Evolutionary conservation across 805 yeast genomes (phyloP).

Genomic region (Myxozyma geophila): DNA sequence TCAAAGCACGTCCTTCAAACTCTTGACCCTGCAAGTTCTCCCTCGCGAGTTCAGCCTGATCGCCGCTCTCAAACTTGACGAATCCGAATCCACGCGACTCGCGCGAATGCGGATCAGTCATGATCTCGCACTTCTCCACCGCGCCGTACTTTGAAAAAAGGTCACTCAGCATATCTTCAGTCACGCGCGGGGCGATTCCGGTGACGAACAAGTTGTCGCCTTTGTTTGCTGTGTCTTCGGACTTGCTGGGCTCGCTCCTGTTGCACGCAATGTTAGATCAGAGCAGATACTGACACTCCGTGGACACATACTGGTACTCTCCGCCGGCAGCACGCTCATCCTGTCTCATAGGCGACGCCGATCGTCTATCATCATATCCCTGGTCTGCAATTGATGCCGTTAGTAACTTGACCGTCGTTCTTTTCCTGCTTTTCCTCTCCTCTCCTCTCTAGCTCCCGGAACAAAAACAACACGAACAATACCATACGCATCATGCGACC

Average conservation of each 20-base stretch:
- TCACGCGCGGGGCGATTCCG: constrained; percentile 44
- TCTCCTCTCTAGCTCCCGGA: not conserved
- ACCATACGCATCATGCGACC: constrained; percentile 28
- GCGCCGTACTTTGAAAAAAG: constrained; percentile 43
- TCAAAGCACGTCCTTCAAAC: constrained; percentile 50
- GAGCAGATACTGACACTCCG: too few relatives aligned
- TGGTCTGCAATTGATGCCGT: constrained; percentile 13
- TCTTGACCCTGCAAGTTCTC: constrained; percentile 51
- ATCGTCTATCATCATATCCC: constrained; percentile 31
- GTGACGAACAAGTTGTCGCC: constrained; percentile 48
- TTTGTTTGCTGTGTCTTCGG: constrained; percentile 36
- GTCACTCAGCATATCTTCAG: constrained; percentile 43
- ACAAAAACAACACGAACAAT: not conserved
- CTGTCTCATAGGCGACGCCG: constrained; percentile 29
- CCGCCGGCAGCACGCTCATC: constrained; percentile 20
- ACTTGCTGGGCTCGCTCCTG: constrained; percentile 2
- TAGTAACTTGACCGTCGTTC: not conserved
- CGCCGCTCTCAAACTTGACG: constrained; percentile 50
- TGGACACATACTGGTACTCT: constrained; percentile 15
- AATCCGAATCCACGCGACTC: constrained; percentile 59
- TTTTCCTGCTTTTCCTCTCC: not conserved
- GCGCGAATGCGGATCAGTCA: constrained; percentile 53
- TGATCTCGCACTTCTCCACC: constrained; percentile 48
- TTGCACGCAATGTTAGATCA: not conserved
- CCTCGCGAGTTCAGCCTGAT: constrained; percentile 53